Evolutionary conservation across 192 early-diverging fungal genomes (phyloP).

Genomic region (Haplosporangium gracile): DNA sequence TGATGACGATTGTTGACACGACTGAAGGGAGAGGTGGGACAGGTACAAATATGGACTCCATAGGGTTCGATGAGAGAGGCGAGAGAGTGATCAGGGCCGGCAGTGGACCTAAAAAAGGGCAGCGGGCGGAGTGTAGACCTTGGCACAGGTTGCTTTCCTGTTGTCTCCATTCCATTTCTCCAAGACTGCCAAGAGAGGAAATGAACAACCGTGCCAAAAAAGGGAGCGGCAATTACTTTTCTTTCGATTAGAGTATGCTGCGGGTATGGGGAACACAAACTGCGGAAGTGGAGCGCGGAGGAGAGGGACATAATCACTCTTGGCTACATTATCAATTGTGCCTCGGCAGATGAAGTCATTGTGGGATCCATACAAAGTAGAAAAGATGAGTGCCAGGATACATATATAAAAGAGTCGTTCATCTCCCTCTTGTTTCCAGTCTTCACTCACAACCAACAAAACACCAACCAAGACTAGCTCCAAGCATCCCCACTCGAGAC

Average conservation of each 20-base stretch:
- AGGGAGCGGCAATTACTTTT: neutral
- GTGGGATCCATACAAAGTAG: neutral
- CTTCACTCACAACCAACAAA: neutral
- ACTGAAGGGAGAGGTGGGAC: neutral
- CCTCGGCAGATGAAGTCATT: neutral
- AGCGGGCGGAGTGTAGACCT: neutral
- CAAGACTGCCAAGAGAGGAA: neutral
- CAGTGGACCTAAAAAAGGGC: neutral
- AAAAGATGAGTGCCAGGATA: neutral
- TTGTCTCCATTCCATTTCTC: neutral
- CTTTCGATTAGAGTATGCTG: neutral
- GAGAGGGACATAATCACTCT: neutral
- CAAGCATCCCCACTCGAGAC: neutral
- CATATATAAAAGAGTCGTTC: neutral
- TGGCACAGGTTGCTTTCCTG: neutral
- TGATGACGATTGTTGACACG: slow-evolving; percentile 4
- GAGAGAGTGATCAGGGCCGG: neutral
- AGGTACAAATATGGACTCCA: neutral
- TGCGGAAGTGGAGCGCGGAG: neutral
- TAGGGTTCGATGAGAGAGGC: neutral
- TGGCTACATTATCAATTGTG: neutral
- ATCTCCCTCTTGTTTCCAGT: neutral
- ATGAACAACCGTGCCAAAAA: neutral
- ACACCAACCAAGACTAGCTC: neutral
- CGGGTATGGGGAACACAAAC: neutral